Conservation (phyloP, 2,329 filamentous ascomycete species). For the Parastagonospora avenae region DNA sequence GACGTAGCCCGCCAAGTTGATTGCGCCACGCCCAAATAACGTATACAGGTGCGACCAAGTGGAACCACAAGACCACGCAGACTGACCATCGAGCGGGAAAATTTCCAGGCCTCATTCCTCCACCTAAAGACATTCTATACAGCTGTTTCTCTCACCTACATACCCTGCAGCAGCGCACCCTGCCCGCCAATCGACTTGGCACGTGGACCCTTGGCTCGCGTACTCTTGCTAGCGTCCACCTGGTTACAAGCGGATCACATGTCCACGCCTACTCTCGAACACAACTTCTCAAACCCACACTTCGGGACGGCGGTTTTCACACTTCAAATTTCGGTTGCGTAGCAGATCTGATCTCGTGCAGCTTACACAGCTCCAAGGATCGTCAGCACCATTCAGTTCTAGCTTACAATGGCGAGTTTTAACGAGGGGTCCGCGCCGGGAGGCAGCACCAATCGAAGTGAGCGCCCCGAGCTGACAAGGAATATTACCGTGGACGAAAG, state of each 20-base stretch:
- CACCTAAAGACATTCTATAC: no score
- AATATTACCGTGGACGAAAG: constrained; percentile 26
- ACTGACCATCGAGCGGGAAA: no score
- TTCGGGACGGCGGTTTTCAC: constrained; percentile 16
- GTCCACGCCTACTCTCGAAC: constrained; percentile 8
- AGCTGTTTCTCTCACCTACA: constrained; percentile 1
- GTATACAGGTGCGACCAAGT: constrained; percentile 2
- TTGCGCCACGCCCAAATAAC: background rate
- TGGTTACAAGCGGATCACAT: constrained; percentile 11
- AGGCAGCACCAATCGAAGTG: constrained; percentile 23
- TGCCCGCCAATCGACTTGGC: constrained; percentile 35
- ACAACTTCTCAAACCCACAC: constrained; percentile 16
- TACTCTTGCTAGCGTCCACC: constrained; percentile 9
- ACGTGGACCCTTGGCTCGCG: constrained; percentile 34
- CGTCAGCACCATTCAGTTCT: background rate
- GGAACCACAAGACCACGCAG: no score
- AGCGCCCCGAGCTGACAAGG: constrained; percentile 19
- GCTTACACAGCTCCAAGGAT: constrained; percentile 10
- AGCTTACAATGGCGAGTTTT: constrained; percentile 30
- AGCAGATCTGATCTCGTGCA: constrained; percentile 2
- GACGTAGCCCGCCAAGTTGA: constrained; percentile 25
- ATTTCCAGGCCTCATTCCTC: background rate
- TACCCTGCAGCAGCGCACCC: background rate
- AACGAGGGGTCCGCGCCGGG: constrained; percentile 30
- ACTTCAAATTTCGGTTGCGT: constrained; percentile 7